These are phyloP conservation scores for Bassia scoparia DNA, from an alignment of 148 eudicot genomes.

Conservation along the genomic window DNA sequence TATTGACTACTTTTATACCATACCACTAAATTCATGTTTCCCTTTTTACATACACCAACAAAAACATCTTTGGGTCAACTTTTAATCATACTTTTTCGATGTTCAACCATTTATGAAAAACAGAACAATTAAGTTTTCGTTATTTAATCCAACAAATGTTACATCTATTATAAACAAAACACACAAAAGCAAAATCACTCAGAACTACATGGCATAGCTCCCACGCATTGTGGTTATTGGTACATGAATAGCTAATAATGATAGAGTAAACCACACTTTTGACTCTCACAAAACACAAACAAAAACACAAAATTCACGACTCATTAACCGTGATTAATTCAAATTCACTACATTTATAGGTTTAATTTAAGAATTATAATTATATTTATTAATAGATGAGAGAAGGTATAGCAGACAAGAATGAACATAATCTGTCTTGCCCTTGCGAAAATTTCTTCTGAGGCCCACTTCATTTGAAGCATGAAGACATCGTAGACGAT, in stretches of 20 bases:
- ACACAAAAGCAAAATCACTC: not conserved
- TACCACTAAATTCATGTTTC: too few relatives aligned
- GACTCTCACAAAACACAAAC: not conserved
- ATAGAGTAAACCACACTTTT: not conserved
- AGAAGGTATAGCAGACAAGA: constrained; percentile 17
- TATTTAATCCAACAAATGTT: too few relatives aligned
- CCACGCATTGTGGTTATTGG: not conserved
- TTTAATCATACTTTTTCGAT: too few relatives aligned
- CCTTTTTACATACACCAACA: too few relatives aligned
- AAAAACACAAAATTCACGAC: not conserved
- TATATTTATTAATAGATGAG: not conserved
- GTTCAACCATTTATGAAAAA: too few relatives aligned
- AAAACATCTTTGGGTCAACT: too few relatives aligned
- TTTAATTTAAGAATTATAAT: not conserved
- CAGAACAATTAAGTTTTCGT: too few relatives aligned
- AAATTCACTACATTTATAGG: constrained; percentile 1
- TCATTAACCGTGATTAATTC: not conserved
- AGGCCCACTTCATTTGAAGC: constrained; percentile 36
- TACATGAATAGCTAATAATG: not conserved
- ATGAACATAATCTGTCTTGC: constrained; percentile 30
- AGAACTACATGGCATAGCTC: not conserved
- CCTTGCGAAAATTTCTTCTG: constrained; percentile 33
- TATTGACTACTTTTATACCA: too few relatives aligned
- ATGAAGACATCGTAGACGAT: constrained; percentile 12
- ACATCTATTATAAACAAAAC: too few relatives aligned